Evolutionary conservation across 108 stramenopile species (phyloP), one percentile per base, ranked within the genome.

Genomic region (Nitzschia sp.): DNA sequence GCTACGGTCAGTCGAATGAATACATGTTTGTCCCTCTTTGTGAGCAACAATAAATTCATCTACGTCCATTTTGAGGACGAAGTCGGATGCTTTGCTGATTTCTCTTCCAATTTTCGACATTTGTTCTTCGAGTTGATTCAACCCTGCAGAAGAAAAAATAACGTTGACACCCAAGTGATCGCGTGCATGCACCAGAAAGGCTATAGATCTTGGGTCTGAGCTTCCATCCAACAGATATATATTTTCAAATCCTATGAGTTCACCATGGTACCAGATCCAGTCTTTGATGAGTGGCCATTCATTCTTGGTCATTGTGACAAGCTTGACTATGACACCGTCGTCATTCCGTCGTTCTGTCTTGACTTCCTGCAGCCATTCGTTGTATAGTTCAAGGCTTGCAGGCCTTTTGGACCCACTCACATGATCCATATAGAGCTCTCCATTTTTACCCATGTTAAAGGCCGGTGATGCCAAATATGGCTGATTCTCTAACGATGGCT

Each of bases 211-310:
- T 3, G 11, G 15, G 30, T 58, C 45, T 45, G 23, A 58, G 31
- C 68, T 69, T 5, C 56, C 23, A 44, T 69, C 68, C 3, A 69
- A 27, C 27, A 69, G 57, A 34, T 69, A 69, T 4, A 69, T 16
- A 29, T 69, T 58, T 28, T 69, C 68, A 58, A 48, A 69, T 2
- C 69, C 69, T 11, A 69, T 2, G 1, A 69, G 3, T 1, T 45
- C 19, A 1, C 69, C 69, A 32, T 69, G 69, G 23, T 69, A 69
- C 6, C 6, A 5, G 1, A 65, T 17, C 69, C 69, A 69, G 1
- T 30, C 34, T 17, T 31, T 32, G 17, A 69, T 4, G 23, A 69
- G n/a, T 31, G 69, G 69, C 69, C 69, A 69, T 27, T 69, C 69
- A 27, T 69, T 32, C 58, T 26, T 58, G 6, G 69, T 60, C 45